Conservation (phyloP, 495 filamentous ascomycete species). For the Thermochaetoides thermophila region DNA sequence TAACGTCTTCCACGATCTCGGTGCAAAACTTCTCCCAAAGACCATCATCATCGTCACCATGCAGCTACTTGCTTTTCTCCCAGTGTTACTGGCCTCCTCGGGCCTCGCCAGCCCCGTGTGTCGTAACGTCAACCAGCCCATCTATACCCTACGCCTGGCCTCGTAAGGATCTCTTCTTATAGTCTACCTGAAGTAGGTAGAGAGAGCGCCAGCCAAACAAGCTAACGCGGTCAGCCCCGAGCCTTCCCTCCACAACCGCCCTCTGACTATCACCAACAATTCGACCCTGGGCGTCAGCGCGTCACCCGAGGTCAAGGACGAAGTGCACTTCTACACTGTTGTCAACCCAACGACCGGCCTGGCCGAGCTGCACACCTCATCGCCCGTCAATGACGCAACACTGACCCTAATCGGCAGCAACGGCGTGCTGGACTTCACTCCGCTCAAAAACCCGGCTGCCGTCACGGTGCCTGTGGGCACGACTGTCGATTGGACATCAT, state of each 20-base stretch:
- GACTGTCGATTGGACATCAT: constrained; percentile 20
- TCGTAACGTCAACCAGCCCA: not conserved
- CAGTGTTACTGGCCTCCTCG: constrained; percentile 5
- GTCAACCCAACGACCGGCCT: constrained; percentile 3
- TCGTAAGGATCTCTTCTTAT: constrained; percentile 6
- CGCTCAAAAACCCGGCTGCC: constrained; percentile 21
- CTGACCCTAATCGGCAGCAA: constrained; percentile 22
- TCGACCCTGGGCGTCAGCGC: constrained; percentile 9
- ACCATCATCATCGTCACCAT: constrained; percentile 6
- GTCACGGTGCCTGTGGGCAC: constrained; percentile 14
- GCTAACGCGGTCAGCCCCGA: too few relatives aligned
- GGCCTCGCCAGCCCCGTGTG: constrained; percentile 7
- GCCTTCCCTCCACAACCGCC: constrained; percentile 5
- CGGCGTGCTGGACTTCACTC: constrained; percentile 20
- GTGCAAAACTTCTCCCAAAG: not conserved
- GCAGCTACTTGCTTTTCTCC: constrained; percentile 8
- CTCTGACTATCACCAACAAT: constrained; percentile 3
- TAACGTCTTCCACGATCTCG: too few relatives aligned
- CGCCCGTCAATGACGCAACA: constrained; percentile 20
- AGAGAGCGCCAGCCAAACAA: not conserved
- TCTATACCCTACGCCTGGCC: constrained; percentile 12
- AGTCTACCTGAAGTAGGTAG: too few relatives aligned
- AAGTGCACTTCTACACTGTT: constrained; percentile 9
- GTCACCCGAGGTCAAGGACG: not conserved
- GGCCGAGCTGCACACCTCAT: constrained; percentile 26